These are phyloP conservation scores for Geotrichum fermentans DNA, from an alignment of 1,139 yeast species.

Conservation along the genomic window DNA sequence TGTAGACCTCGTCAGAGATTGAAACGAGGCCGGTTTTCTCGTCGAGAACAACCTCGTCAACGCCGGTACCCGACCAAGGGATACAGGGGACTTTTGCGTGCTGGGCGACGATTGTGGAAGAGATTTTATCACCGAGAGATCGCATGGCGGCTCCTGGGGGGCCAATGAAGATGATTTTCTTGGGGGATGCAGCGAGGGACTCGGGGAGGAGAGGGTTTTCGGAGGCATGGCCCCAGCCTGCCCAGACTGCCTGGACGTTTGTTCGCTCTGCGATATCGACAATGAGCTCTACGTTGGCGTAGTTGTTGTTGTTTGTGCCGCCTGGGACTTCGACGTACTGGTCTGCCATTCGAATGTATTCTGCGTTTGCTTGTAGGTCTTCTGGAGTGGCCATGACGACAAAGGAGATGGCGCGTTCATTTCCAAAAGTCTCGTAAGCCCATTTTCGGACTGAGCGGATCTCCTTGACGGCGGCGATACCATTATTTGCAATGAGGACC, in stretches of 20 bases:
- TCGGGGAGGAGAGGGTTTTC: conserved; percentile 96
- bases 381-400: conserved; percentile 99
- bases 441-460: conserved; percentile 95
- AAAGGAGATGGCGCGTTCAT: conserved; percentile 87
- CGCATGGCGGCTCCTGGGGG: conserved; percentile 99
- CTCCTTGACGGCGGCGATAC: conserved; percentile 98
- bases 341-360: conserved; percentile 97
- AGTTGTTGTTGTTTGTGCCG: conserved; percentile 95
- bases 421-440: conserved; percentile 97
- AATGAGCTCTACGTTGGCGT: conserved; percentile 94
- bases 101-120: conserved; percentile 98
- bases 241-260: conserved; percentile 98
- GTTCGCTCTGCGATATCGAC: conserved; percentile 97
- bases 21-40: conserved; percentile 70
- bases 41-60: conserved; percentile 72
- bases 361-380: conserved; percentile 94
- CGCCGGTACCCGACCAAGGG: conserved; percentile 99
- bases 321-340: conserved; percentile 98
- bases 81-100: conserved; percentile 97
- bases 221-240: conserved; percentile 99
- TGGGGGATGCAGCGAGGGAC: conserved; percentile 82
- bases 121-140: conserved; percentile 94
- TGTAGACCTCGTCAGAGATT: conserved; percentile 75
- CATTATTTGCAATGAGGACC: conserved; percentile 91
- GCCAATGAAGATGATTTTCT: conserved; percentile 86